Conservation (phyloP, 75 land plant genomes). For the Adiantum capillusveneris region DNA sequence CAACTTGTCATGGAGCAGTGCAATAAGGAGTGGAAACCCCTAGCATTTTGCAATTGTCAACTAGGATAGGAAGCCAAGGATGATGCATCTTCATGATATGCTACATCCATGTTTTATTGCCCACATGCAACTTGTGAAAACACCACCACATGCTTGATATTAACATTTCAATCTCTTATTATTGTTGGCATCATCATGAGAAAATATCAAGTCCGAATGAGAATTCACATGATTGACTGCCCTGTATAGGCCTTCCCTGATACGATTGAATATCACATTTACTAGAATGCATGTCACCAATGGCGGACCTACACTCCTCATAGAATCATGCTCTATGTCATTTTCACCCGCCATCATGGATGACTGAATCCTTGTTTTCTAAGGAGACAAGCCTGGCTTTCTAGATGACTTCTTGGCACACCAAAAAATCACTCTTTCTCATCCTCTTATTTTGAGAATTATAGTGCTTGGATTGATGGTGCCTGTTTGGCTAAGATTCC, state of each 20-base stretch:
- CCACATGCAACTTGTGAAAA: too few relatives aligned
- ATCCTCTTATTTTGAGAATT: conserved; percentile 7
- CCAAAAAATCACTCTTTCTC: conserved; percentile 15
- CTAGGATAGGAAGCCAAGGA: too few relatives aligned
- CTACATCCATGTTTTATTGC: too few relatives aligned
- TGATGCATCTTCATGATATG: too few relatives aligned
- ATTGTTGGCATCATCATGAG: too few relatives aligned
- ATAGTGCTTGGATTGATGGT: conserved; percentile 5
- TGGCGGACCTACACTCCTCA: conserved; percentile 19
- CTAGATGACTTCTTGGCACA: conserved; percentile 29
- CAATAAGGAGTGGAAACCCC: too few relatives aligned
- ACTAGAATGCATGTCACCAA: conserved; percentile 64
- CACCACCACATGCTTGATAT: too few relatives aligned
- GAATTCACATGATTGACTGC: not conserved
- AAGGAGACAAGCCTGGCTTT: conserved; percentile 34
- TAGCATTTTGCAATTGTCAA: too few relatives aligned
- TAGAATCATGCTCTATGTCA: not conserved
- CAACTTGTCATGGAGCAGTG: too few relatives aligned
- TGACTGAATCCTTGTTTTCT: conserved; percentile 60
- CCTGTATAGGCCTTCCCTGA: conserved; percentile 15
- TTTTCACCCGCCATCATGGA: conserved; percentile 36
- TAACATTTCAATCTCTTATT: too few relatives aligned
- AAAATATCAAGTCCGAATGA: conserved; percentile 1
- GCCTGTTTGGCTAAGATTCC: conserved; percentile 6
- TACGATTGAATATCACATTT: conserved; percentile 63